Base-by-base conservation (phyloP, 2,329 filamentous ascomycete genomes). In the Albifimbria verrucaria region DNA sequence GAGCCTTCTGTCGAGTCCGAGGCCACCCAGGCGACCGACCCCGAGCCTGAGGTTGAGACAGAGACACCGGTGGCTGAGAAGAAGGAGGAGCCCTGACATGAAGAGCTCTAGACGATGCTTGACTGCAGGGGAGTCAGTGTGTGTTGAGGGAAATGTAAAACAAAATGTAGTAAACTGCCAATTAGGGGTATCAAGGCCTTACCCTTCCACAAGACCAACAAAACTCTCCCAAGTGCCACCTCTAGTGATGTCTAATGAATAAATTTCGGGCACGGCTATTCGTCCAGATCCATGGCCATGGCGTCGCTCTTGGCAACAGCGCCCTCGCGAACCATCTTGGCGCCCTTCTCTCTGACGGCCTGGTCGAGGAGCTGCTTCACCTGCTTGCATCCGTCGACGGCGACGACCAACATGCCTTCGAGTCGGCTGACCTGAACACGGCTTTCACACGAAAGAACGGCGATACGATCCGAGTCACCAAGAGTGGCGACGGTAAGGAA, bases 371-470 rank as follows among this genome's bases (percentile, higher is more conserved):
- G 88, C 59, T 85, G 81, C 58, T 90, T 82, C 39, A 97, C 86
- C 67, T 92, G 88, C 72, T 88, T 91, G 71, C 93, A 97, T 5
- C 92, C 94, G 68, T 97, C 92, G 48, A 97, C 85, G 0, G 89
- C 93, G 1, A 96, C 91, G 0, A 90, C 91, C 62, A 99, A 75
- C 92, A 99, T 96, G 1, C 89, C 89, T 74, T 99, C 93, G 55
- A 97, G 68, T 53, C 92, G 82, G 53, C 80, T 80, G 57, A 89
- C 83, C 70, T 95, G 89, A n/a, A 96, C 87, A 47, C 90, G 84
- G 51, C 87, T 94, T 77, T 97, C 94, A 79, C 95, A 89, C 12
- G 92, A 81, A 57, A 96, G 72, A 7, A 92, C 88, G 2, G 83
- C 86, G 2, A 97, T 86, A 62, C 86, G 87, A 65, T 93, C 90